Conservation (phyloP, 108 stramenopile genomes). For the Phaeodactylum tricornutum region DNA sequence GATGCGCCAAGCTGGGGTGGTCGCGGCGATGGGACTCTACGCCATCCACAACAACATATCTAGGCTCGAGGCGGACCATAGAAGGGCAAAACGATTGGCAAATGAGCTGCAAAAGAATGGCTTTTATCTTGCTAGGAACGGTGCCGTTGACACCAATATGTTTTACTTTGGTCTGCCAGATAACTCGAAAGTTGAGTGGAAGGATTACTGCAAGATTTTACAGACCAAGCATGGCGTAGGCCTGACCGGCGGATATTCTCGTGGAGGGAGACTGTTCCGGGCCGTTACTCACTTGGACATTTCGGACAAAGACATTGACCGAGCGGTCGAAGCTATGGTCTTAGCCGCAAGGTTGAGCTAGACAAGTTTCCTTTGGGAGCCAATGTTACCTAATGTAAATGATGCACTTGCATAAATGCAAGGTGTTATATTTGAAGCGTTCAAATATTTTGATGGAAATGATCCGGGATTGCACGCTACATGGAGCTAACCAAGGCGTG, state of each 20-base stretch:
- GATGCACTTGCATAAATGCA: too few species aligned
- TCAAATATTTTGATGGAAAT: too few species aligned
- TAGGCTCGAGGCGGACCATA: constrained; percentile 81
- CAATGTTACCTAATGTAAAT: too few species aligned
- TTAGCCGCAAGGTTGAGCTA: too few species aligned
- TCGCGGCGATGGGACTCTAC: constrained; percentile 86
- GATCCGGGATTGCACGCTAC: too few species aligned
- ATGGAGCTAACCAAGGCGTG: too few species aligned
- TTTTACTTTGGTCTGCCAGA: constrained; percentile 75
- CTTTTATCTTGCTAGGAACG: constrained; percentile 40
- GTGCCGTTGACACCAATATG: constrained; percentile 73
- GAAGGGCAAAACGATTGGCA: constrained; percentile 48
- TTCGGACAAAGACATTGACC: constrained; percentile 45
- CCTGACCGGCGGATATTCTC: constrained; percentile 56
- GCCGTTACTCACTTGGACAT: constrained; percentile 65
- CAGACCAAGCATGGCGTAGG: constrained; percentile 45
- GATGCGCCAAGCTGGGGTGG: constrained; percentile 91
- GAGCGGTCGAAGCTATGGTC: constrained; percentile 31
- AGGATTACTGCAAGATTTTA: constrained; percentile 31
- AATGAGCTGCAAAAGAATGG: constrained; percentile 37
- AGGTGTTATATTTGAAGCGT: too few species aligned
- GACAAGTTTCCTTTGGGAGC: too few species aligned
- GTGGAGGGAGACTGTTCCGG: constrained; percentile 62
- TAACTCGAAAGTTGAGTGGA: constrained; percentile 22
- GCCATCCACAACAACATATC: constrained; percentile 77